Percentiles rank a stretch among this genome's conserved stretches.
Conservation (phyloP, 225 moss, liverwort and hornwort species). For the Straminergon stramineum region DNA sequence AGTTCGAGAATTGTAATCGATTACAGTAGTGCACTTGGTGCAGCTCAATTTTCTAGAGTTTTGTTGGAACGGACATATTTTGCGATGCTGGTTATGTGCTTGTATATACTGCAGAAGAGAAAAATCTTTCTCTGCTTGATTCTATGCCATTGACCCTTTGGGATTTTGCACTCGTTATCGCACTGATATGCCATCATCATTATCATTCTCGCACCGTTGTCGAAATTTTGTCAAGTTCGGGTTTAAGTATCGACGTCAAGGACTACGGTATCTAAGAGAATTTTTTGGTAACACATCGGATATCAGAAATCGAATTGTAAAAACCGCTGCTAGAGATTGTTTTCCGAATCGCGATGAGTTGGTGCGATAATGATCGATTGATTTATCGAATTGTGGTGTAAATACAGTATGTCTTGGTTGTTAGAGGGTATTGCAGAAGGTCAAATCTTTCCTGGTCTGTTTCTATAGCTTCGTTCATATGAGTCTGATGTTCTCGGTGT, state of each 20-base stretch:
- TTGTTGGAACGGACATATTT: neutral
- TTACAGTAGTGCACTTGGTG: neutral
- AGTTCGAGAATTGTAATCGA: neutral
- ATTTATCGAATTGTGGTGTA: neutral
- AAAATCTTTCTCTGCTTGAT: neutral
- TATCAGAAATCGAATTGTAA: too few relatives aligned
- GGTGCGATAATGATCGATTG: too few relatives aligned
- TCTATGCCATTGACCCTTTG: neutral
- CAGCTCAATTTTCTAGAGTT: neutral
- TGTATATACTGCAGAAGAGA: conserved; percentile 11
- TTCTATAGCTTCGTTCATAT: too few relatives aligned
- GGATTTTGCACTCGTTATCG: too few relatives aligned
- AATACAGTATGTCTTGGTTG: too few relatives aligned
- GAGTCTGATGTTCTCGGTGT: too few relatives aligned
- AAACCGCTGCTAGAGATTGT: neutral
- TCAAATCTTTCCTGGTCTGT: neutral
- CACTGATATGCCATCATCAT: too few relatives aligned
- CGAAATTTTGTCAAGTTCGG: neutral
- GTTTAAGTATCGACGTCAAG: too few relatives aligned
- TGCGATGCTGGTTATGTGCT: neutral
- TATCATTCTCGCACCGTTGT: neutral
- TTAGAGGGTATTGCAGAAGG: too few relatives aligned
- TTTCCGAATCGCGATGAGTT: too few relatives aligned
- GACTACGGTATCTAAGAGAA: too few relatives aligned
- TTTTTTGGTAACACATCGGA: accelerated